Percentiles rank a stretch among this genome's conserved stretches.
phyloP scores from a whole-genome alignment of 352 stramenopile species.

The Aphanomyces euteiches region DNA sequence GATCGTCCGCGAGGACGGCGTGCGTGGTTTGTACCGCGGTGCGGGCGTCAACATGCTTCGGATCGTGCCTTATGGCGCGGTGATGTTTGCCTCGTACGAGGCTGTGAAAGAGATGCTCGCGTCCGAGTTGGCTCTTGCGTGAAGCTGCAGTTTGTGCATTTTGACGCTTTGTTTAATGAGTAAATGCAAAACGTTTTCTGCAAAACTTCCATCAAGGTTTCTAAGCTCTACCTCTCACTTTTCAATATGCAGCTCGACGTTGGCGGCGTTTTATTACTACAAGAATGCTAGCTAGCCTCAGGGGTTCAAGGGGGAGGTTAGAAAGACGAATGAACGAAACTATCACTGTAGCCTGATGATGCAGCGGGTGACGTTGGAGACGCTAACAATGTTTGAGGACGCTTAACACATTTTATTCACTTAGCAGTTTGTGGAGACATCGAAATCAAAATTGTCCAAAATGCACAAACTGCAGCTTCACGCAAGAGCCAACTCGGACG shows the following conservation, averaged over 20 bases:
- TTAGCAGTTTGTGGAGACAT: not conserved
- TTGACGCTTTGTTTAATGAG: no score
- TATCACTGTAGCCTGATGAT: not conserved
- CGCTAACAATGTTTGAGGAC: not conserved
- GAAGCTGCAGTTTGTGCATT: no score
- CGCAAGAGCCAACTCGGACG: not conserved
- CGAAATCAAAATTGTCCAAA: not conserved
- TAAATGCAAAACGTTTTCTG: no score
- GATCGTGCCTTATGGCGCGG: conserved; percentile 72
- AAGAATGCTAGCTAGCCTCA: no score
- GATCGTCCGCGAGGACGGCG: conserved; percentile 53
- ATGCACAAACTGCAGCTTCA: not conserved
- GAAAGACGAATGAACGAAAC: not conserved
- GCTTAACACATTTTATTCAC: not conserved
- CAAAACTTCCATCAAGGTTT: no score
- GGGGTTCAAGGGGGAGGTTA: no score
- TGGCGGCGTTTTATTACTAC: no score
- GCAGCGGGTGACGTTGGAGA: not conserved
- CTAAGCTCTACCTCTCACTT: no score
- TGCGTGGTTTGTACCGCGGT: conserved; percentile 63
- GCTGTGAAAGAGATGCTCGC: conserved; percentile 50
- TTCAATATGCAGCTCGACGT: no score
- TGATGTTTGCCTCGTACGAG: conserved; percentile 82
- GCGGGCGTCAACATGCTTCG: conserved; percentile 69
- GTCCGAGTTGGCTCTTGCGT: no score